Evolutionary conservation across 805 yeast species (phyloP), one percentile per base, ranked within the genome.

Genomic region (Wickerhamiella sergipiensis): DNA sequence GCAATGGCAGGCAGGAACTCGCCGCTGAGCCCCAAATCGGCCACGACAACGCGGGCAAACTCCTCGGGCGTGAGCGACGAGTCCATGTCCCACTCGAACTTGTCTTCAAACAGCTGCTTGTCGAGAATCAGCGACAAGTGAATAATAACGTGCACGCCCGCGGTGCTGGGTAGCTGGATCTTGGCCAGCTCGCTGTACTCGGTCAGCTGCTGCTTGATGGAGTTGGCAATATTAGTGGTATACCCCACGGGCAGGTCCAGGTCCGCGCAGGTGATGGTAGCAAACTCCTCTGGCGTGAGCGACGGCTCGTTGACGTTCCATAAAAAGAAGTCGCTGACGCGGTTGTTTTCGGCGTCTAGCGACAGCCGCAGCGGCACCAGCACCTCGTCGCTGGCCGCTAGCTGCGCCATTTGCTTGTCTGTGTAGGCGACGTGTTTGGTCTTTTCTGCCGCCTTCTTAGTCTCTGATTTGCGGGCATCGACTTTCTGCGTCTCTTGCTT

Each of bases 1-100:
- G 96, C 79, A 50, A 92, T 85, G 0, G 96, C 95, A 0, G 95
- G 90, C 53, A 79, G 76, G 62, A 90, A 92, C 64, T 92, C 98
- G 45, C 86, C 75, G 1, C 82, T 71, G 31, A 92, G 68, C 0
- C 96, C 96, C 65, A 92, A 64, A 60, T 92, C 98, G 40, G 78
- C 74, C 3, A 86, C 96, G 2, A 90, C 87, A 7, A 76, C 75
- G 52, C 73, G 76, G 0, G 97, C 95, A 70, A 92, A 92, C 49
- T 69, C 69, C 63, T 88, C 95, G 0, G 98, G 97, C 0, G 87
- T 77, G 21, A 84, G 62, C 6, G 70, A 69, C 9, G 56, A 48
- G 10, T 66, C 64, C 43, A 92, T 71, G 61, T 92, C 94, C 97
- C 97, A 90, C 67, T 92, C 97, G 56, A 92, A 83, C 64, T 84